These are phyloP conservation scores for Gaertneriomyces sp. DNA, from an alignment of 192 early-diverging fungal genomes.

Conservation along the genomic window DNA sequence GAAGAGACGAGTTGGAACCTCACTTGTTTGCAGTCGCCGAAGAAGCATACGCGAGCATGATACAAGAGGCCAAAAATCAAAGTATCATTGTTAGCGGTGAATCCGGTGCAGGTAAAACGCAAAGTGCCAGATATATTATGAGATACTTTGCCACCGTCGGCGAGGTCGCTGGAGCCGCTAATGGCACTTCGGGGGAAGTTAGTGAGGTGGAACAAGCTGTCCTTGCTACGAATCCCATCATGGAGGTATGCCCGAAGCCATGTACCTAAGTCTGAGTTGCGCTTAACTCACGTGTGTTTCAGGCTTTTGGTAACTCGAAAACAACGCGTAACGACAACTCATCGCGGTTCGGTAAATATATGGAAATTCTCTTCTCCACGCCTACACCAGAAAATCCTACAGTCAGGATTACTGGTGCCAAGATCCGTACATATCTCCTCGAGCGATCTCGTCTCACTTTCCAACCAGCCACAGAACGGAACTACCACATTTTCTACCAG, in stretches of 20 bases:
- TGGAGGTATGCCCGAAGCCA: constrained; percentile 62
- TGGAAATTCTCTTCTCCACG: constrained; percentile 91
- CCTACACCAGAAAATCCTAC: constrained; percentile 28
- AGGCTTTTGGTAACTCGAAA: constrained; percentile 97
- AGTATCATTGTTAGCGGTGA: constrained; percentile 98
- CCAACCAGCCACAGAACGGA: constrained; percentile 89
- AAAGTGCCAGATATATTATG: constrained; percentile 96
- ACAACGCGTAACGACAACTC: constrained; percentile 99
- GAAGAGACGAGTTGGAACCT: constrained; percentile 91
- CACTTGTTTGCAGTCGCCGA: constrained; percentile 99
- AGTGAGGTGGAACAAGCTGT: constrained; percentile 58
- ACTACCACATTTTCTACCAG: constrained; percentile 99
- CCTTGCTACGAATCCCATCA: constrained; percentile 94
- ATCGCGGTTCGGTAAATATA: constrained; percentile 98
- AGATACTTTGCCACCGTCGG: constrained; percentile 83
- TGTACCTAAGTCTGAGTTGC: background rate
- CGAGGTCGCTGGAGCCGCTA: constrained; percentile 28
- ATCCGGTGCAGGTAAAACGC: constrained; percentile 91
- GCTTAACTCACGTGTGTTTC: constrained; percentile 9
- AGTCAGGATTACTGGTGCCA: constrained; percentile 86
- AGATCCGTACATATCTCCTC: constrained; percentile 91
- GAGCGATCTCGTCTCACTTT: constrained; percentile 94
- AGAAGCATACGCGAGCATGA: constrained; percentile 95
- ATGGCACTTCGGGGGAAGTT: constrained; percentile 12
- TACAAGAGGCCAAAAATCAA: constrained; percentile 89